Conservation (phyloP, 345 rosid genomes). For the Syzygium oleosum region DNA sequence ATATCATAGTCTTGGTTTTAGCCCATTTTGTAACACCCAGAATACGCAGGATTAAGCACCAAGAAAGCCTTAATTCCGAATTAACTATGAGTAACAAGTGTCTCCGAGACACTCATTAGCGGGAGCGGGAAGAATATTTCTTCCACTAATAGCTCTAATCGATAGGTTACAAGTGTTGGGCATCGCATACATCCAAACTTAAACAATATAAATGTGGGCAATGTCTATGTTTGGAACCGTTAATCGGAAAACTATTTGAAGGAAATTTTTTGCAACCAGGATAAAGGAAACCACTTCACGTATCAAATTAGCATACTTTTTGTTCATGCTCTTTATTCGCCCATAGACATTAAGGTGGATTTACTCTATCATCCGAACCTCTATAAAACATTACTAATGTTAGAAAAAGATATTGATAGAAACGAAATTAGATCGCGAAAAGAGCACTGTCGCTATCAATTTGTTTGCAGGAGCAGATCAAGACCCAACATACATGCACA, state of each 20-base stretch:
- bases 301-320: not conserved
- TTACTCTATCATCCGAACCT: not conserved
- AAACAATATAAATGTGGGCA: not conserved
- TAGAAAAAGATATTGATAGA: not conserved
- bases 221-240: not conserved
- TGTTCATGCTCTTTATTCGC: not conserved
- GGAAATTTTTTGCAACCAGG: not conserved
- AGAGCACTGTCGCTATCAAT: not conserved
- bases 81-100: not conserved
- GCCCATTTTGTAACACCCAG: not conserved
- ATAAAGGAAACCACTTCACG: not conserved
- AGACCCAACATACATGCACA: not conserved
- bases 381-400: not conserved
- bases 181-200: not conserved
- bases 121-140: not conserved
- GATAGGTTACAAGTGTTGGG: not conserved
- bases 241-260: not conserved
- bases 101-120: not conserved
- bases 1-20: not conserved
- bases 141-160: not conserved
- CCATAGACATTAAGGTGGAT: not conserved
- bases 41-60: not conserved
- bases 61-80: not conserved
- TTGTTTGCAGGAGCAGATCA: not conserved
- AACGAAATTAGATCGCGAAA: not conserved